Evolutionary conservation across 768 basidiomycete species (phyloP).

Genomic region (Lyophyllum semitale): DNA sequence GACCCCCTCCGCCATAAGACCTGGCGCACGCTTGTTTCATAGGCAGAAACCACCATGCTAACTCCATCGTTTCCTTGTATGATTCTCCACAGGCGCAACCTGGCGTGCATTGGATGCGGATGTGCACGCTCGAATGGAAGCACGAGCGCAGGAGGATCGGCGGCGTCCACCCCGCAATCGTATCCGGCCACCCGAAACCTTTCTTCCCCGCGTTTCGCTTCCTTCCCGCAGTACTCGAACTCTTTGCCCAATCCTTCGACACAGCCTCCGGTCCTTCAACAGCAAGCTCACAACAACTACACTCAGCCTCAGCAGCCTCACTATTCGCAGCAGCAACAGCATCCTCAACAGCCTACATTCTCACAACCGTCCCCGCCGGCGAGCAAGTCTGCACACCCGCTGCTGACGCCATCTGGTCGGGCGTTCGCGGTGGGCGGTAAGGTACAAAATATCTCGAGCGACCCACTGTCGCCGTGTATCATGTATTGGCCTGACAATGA

Average conservation of each 20-base stretch:
- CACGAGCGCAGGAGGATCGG: conserved; percentile 19
- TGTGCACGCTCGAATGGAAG: conserved; percentile 49
- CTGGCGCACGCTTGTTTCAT: conserved; percentile 12
- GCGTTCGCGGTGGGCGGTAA: conserved; percentile 76
- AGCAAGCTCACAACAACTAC: conserved; percentile 15
- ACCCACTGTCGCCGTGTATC: conserved; percentile 73
- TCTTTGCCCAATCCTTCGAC: conserved; percentile 7
- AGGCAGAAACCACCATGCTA: conserved; percentile 33
- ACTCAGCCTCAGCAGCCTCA: conserved; percentile 15
- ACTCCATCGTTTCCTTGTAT: conserved; percentile 50
- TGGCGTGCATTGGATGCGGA: conserved; percentile 78
- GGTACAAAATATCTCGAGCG: conserved; percentile 76
- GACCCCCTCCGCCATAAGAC: conserved; percentile 13
- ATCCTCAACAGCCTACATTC: conserved; percentile 10
- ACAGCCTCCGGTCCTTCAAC: neutral
- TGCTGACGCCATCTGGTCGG: conserved; percentile 83
- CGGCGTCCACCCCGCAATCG: conserved; percentile 29
- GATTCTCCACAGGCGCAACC: conserved; percentile 67
- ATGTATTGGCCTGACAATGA: conserved; percentile 95
- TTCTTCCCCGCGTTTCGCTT: conserved; percentile 33
- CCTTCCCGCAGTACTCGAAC: conserved; percentile 17
- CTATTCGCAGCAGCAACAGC: conserved; percentile 10
- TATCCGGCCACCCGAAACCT: conserved; percentile 22
- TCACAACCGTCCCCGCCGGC: conserved; percentile 17
- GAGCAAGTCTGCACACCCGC: conserved; percentile 55